phyloP scores from a whole-genome alignment of 306 rosid species.

The Acacia melanoxylon region DNA sequence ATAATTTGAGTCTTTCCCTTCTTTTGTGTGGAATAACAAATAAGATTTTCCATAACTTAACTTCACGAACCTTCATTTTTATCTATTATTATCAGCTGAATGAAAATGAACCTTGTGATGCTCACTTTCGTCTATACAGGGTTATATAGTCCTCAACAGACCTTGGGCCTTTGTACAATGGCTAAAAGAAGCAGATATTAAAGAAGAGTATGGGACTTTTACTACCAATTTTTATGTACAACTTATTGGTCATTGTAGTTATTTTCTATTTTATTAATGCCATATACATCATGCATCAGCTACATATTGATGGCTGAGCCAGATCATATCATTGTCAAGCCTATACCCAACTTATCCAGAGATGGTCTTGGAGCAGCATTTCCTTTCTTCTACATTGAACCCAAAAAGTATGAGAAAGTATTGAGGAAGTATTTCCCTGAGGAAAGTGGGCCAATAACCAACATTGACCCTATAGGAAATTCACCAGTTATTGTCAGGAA shows the following conservation, averaged over 20 bases:
- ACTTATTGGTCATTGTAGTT: not conserved
- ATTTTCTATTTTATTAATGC: not conserved
- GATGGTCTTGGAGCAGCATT: slow-evolving; percentile 90
- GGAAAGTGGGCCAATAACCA: slow-evolving; percentile 78
- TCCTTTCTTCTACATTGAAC: slow-evolving; percentile 97
- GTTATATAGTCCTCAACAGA: slow-evolving; percentile 96
- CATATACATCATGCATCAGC: not conserved
- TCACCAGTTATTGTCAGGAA: slow-evolving; percentile 95
- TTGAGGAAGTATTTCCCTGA: slow-evolving; percentile 79
- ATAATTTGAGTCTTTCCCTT: not conserved
- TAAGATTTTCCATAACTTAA: not conserved
- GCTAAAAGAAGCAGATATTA: slow-evolving; percentile 87
- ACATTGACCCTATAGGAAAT: slow-evolving; percentile 93
- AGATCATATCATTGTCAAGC: slow-evolving; percentile 92
- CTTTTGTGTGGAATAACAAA: not conserved
- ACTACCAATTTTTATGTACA: slow-evolving; percentile 22
- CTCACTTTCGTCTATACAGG: slow-evolving; percentile 50
- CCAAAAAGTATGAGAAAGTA: slow-evolving; percentile 72
- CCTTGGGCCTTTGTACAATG: slow-evolving; percentile 99
- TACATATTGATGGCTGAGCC: slow-evolving; percentile 26
- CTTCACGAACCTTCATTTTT: not conserved
- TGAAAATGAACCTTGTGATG: slow-evolving; percentile 14
- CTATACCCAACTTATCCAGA: slow-evolving; percentile 91
- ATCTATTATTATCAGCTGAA: not conserved
- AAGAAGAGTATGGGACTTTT: slow-evolving; percentile 82